phyloP scores from a whole-genome alignment of 2,329 filamentous ascomycete species.

The Fusarium sp. region DNA sequence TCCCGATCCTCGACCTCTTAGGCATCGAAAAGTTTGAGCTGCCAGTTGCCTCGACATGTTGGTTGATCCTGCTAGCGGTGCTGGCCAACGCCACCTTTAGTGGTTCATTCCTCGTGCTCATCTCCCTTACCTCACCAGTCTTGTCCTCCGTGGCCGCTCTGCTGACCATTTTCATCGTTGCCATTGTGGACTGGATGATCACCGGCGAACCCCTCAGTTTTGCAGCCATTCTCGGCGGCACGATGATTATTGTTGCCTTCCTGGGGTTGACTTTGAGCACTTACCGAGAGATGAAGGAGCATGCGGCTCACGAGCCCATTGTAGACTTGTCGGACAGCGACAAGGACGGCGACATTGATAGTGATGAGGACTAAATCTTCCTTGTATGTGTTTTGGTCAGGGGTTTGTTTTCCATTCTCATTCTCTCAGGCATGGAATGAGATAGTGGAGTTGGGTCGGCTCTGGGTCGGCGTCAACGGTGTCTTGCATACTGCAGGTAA shows the following conservation, averaged over 20 bases:
- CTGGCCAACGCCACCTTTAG: conserved; percentile 93
- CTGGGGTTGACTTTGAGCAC: conserved; percentile 91
- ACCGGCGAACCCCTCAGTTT: conserved; percentile 83
- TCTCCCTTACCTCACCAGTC: conserved; percentile 93
- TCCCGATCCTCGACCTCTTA: conserved; percentile 85
- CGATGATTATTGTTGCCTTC: conserved; percentile 91
- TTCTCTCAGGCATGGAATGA: not conserved
- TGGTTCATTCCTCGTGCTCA: conserved; percentile 92
- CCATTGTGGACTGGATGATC: conserved; percentile 89
- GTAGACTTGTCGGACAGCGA: conserved; percentile 65
- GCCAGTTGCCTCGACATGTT: conserved; percentile 83
- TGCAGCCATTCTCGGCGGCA: conserved; percentile 85
- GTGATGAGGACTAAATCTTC: conserved; percentile 46
- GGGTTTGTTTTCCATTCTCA: conserved; percentile 3
- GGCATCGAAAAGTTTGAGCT: conserved; percentile 88
- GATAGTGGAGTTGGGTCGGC: conserved; percentile 10
- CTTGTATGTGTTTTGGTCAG: conserved; percentile 11
- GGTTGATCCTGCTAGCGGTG: conserved; percentile 85
- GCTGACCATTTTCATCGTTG: conserved; percentile 96
- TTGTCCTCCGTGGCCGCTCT: conserved; percentile 93
- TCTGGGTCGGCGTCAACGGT: conserved; percentile 18
- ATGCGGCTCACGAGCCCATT: conserved; percentile 73
- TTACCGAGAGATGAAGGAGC: conserved; percentile 92
- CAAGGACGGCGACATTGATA: conserved; percentile 61
- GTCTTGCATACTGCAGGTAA: conserved; percentile 21